Evolutionary conservation across 306 rosid species (phyloP).

Genomic region (Prosopis cineraria): DNA sequence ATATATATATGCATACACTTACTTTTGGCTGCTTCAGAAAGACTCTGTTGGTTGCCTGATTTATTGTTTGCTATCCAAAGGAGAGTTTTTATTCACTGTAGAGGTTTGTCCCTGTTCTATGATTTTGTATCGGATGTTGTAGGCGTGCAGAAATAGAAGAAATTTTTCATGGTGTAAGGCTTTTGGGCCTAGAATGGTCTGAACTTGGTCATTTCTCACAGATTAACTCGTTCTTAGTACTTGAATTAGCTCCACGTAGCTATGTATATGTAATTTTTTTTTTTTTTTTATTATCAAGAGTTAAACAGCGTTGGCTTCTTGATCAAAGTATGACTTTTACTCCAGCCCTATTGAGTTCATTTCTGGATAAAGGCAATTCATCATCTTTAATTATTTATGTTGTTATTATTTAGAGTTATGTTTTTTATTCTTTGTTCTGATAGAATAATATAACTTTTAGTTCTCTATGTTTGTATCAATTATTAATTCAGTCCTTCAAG

Average conservation of each 20-base stretch:
- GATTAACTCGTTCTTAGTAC: not conserved
- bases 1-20: no score
- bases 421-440: not conserved
- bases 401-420: no score
- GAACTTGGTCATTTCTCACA: no score
- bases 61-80: conserved; percentile 62
- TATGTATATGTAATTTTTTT: not conserved
- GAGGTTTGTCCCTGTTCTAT: conserved; percentile 36
- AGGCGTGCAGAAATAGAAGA: conserved; percentile 28
- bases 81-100: conserved; percentile 47
- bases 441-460: no score
- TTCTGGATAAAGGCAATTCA: not conserved
- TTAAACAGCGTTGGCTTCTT: conserved; percentile 7
- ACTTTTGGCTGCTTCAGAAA: conserved; percentile 70
- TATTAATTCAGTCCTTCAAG: no score
- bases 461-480: no score
- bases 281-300: not conserved
- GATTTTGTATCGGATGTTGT: conserved; percentile 35
- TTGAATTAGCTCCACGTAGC: not conserved
- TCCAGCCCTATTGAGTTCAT: not conserved
- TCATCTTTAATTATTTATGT: not conserved
- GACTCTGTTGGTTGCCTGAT: conserved; percentile 47
- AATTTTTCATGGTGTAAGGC: not conserved
- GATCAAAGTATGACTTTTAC: not conserved
- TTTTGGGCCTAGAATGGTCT: no score